Evolutionary conservation across 768 basidiomycete genomes (phyloP).

Genomic region (Punctularia strigosozonata): DNA sequence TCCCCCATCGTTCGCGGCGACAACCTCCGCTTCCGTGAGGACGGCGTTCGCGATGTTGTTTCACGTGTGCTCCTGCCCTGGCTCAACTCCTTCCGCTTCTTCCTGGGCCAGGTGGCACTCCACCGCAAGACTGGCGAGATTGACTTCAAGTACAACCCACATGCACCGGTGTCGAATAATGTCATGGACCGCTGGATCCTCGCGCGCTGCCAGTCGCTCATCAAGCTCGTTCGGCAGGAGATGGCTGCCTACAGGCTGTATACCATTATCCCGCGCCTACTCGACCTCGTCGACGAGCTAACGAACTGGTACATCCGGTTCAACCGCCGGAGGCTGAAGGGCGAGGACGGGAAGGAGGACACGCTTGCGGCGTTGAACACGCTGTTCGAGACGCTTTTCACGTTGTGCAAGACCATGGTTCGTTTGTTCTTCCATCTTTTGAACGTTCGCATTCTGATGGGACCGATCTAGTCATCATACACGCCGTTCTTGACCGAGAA

Average conservation of each 20-base stretch:
- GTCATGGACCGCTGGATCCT: constrained; percentile 99
- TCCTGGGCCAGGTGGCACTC: constrained; percentile 86
- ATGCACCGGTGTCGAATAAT: constrained; percentile 73
- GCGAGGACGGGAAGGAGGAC: constrained; percentile 84
- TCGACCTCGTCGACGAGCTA: constrained; percentile 88
- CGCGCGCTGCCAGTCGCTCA: constrained; percentile 94
- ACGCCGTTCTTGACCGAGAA: constrained; percentile 97
- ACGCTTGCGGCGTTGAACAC: constrained; percentile 86
- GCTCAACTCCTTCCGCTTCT: constrained; percentile 99
- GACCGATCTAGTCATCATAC: constrained; percentile 69
- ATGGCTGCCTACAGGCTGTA: constrained; percentile 98
- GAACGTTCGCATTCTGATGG: neutral
- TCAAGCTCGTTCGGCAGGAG: constrained; percentile 81
- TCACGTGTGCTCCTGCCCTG: constrained; percentile 95
- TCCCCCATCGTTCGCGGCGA: constrained; percentile 97
- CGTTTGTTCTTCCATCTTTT: constrained; percentile 11
- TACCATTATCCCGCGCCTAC: constrained; percentile 89
- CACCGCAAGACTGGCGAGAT: constrained; percentile 69
- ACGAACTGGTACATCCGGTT: constrained; percentile 99
- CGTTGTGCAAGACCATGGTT: constrained; percentile 92
- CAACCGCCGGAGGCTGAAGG: constrained; percentile 92
- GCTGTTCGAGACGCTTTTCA: constrained; percentile 89
- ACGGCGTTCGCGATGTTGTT: constrained; percentile 93
- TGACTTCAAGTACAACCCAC: constrained; percentile 80
- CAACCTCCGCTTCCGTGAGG: constrained; percentile 95